Evolutionary conservation across 2,329 filamentous ascomycete species (phyloP).

Genomic region (Coniella vitis): DNA sequence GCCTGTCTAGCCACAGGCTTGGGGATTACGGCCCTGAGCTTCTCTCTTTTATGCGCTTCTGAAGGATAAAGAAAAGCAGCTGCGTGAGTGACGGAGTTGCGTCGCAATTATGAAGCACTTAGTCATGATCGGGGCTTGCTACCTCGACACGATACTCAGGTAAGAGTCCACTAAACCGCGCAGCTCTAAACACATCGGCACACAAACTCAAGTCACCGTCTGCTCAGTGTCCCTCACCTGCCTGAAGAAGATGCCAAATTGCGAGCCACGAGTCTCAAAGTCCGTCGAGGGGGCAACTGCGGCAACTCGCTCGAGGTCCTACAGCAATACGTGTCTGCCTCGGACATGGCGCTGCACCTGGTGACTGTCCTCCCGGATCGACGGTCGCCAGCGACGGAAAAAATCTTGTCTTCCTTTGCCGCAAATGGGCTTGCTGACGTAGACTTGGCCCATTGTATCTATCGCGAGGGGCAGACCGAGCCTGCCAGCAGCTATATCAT

Average conservation of each 20-base stretch:
- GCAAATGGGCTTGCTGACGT: constrained; percentile 28
- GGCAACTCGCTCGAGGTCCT: constrained; percentile 67
- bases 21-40: too few relatives aligned
- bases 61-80: too few relatives aligned
- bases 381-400: constrained; percentile 41
- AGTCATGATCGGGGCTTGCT: constrained; percentile 60
- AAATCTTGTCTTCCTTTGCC: constrained; percentile 50
- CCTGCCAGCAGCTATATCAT: constrained; percentile 66
- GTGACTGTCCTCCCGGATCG: constrained; percentile 48
- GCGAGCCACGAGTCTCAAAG: constrained; percentile 51
- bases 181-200: too few relatives aligned
- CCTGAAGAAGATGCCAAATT: constrained; percentile 67
- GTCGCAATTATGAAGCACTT: constrained; percentile 43
- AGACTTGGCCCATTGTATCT: constrained; percentile 50
- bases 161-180: constrained; percentile 26
- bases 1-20: too few relatives aligned
- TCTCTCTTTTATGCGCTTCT: too few relatives aligned
- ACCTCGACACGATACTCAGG: constrained; percentile 65
- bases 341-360: constrained; percentile 32
- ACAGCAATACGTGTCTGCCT: constrained; percentile 45
- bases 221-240: constrained; percentile 55
- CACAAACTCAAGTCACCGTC: background rate
- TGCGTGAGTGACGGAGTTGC: too few relatives aligned
- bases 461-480: constrained; percentile 45
- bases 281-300: constrained; percentile 65